phyloP scores from a whole-genome alignment of 768 basidiomycete genomes.

The Jaapia argillacea region DNA sequence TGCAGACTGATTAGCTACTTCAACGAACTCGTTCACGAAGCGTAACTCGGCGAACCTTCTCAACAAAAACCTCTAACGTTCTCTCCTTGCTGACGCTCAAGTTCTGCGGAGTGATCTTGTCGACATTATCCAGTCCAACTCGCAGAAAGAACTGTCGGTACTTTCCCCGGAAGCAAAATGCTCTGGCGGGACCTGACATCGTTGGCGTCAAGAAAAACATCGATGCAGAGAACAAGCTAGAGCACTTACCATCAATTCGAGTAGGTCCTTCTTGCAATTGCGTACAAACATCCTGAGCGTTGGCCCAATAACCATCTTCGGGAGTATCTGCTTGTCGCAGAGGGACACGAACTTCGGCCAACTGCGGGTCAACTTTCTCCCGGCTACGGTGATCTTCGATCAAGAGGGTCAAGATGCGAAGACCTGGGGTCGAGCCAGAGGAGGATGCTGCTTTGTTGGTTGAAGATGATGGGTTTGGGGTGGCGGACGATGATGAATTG shows the following conservation, averaged over 20 bases:
- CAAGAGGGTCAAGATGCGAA: conserved; percentile 5
- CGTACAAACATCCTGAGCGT: conserved; percentile 9
- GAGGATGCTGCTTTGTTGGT: no score
- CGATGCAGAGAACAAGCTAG: no score
- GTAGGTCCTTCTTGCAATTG: conserved; percentile 6
- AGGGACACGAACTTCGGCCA: conserved; percentile 8
- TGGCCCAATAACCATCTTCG: conserved; percentile 9
- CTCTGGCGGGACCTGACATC: conserved; percentile 5
- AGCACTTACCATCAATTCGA: conserved; percentile 7
- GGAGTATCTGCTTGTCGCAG: conserved; percentile 1
- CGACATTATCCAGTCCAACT: neutral
- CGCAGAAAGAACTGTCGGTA: conserved; percentile 6
- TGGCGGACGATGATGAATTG: no score
- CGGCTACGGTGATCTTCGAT: conserved; percentile 9
- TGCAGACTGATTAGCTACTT: no score
- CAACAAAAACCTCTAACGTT: neutral
- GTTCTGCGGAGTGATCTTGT: neutral
- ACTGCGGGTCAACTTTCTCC: conserved; percentile 8
- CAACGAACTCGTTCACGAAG: no score
- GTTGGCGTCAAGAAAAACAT: no score
- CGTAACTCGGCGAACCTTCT: neutral
- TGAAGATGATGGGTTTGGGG: no score
- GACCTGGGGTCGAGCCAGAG: neutral
- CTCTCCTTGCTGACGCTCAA: neutral
- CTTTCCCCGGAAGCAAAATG: conserved; percentile 4